Conservation (phyloP, 1,284 basidiomycete genomes). For the Tilletia setariae region DNA sequence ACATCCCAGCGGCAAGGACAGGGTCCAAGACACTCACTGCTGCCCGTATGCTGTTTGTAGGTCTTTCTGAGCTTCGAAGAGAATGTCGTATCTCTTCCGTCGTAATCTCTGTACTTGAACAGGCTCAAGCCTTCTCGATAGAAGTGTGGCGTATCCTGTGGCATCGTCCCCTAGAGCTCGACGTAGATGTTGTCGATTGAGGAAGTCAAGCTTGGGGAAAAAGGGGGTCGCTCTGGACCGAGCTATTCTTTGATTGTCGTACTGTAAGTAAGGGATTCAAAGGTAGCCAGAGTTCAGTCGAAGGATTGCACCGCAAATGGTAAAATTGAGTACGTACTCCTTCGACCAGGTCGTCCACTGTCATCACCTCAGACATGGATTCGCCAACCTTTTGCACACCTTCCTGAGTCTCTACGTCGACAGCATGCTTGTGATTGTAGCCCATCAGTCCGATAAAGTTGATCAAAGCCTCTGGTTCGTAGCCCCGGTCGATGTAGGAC, state of each 20-base stretch:
- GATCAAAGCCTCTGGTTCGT: slow-evolving; percentile 82
- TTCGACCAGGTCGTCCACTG: slow-evolving; percentile 36
- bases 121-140: too few species aligned
- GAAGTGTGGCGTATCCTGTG: too few species aligned
- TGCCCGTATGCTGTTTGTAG: not conserved
- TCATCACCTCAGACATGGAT: slow-evolving; percentile 32
- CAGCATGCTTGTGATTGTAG: slow-evolving; percentile 62
- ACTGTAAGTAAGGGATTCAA: slow-evolving; percentile 18
- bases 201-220: slow-evolving; percentile 41
- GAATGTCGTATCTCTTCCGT: too few species aligned
- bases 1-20: too few species aligned
- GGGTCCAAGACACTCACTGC: not conserved
- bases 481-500: slow-evolving; percentile 78
- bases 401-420: not conserved
- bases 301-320: too few species aligned
- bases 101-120: too few species aligned
- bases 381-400: not conserved
- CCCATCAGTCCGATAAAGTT: slow-evolving; percentile 93
- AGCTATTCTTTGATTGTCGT: slow-evolving; percentile 41
- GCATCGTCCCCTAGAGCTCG: not conserved
- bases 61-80: not conserved
- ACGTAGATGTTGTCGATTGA: slow-evolving; percentile 38
- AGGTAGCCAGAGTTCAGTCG: not conserved
- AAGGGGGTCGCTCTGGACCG: slow-evolving; percentile 42
- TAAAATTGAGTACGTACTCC: slow-evolving; percentile 22